Evolutionary conservation across 352 stramenopile genomes (phyloP).

Genomic region (Phytophthora rubi): DNA sequence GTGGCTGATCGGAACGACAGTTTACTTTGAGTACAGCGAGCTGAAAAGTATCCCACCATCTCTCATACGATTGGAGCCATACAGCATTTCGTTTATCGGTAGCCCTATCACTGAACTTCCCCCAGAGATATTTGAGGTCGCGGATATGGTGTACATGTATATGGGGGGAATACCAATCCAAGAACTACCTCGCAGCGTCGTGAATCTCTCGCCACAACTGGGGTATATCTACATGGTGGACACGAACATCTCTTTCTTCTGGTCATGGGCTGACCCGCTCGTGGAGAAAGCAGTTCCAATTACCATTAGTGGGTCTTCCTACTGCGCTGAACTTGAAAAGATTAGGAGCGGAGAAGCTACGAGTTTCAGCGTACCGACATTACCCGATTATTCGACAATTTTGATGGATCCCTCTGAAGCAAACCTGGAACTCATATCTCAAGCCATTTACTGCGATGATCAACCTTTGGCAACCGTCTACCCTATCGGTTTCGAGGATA

Average conservation of each 20-base stretch:
- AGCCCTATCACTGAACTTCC: constrained; percentile 13
- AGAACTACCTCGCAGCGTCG: neutral
- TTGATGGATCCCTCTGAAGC: constrained; percentile 19
- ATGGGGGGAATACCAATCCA: neutral
- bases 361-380: neutral
- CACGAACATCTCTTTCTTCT: neutral
- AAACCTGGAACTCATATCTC: constrained; percentile 12
- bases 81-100: constrained; percentile 29
- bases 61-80: constrained; percentile 15
- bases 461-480: constrained; percentile 7
- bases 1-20: constrained; percentile 30
- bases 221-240: neutral
- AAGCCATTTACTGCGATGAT: constrained; percentile 10
- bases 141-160: constrained; percentile 6
- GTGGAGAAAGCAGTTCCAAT: neutral
- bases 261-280: neutral
- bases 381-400: neutral
- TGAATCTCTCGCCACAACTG: neutral
- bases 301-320: neutral
- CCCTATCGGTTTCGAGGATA: constrained; percentile 17
- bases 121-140: constrained; percentile 1
- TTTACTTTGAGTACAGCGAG: constrained; percentile 33
- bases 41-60: constrained; percentile 13
- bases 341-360: neutral
- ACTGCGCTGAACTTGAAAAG: neutral